Base-by-base conservation (phyloP, 2,329 filamentous ascomycete genomes). In the Pseudogymnoascus sp. region DNA sequence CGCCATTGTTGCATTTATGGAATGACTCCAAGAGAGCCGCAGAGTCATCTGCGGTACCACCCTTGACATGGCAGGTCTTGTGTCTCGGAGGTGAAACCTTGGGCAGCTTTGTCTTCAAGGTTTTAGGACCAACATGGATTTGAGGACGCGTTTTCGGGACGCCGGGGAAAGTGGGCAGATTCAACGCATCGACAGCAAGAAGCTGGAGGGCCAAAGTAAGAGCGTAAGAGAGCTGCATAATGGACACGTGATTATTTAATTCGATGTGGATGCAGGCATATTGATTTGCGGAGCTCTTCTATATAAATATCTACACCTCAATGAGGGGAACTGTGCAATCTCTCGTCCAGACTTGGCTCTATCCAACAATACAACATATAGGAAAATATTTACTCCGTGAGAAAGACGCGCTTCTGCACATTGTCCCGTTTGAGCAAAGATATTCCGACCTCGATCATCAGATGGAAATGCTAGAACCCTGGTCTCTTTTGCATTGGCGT, bases 1-100 rank as follows among this genome's bases (percentile, higher is more conserved):
- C 85, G 14, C 84, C 84, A 66, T 84, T 76, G 68, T 87, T 87
- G 72, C 85, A 87, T 39, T 77, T 68, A 49, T 84, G 74, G 62
- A 87, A 73, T 0, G 84, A 84, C 1, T 76, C 71, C 7, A 87
- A 66, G 59, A 88, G 81, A 62, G 79, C 77, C 0, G 74, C 67
- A 0, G 73, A 72, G 62, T 76, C 74, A 66, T 73, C 71, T 14
- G 64, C 66, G 36, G 64, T 62, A 36, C 68, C 64, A 55, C 67
- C 68, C n/a, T 68, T 61, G 5, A 72, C 68, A 41, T 71, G 70
- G 63, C 68, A 60, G 5, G 35, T 30, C 38, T 49, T 61, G 5
- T 16, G 16, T 41, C 61, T 62, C 16, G 30, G 11, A 11, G 45
- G 45, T 8, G 42, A 36, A 38, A 12, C 9, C 16, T 11, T 22